Evolutionary conservation across 2,329 filamentous ascomycete species (phyloP), one percentile per base, ranked within the genome.

Genomic region (Aplosporella prunicola): DNA sequence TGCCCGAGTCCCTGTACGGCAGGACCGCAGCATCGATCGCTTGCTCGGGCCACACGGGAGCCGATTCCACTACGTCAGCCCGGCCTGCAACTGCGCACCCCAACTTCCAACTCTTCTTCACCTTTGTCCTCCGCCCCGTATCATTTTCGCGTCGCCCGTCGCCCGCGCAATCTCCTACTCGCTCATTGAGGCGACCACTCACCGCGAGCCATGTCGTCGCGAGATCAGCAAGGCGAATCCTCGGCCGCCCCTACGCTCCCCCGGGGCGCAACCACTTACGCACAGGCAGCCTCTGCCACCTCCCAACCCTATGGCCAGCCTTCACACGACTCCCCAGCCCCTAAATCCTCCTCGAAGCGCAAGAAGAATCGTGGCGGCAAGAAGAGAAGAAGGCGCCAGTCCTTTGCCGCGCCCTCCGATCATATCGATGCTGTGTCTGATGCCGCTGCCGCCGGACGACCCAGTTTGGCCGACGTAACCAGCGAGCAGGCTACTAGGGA

Each of bases 331-430:
- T n/a, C 16, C 9, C 18, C 27, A 20, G 20, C 30, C 7, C 15
- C 35, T 7, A 15, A 5, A 6, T 43, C 42, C 9, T 37, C 48
- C 2, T 46, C 50, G 50, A 78, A 79, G 66, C 83, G 85, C 55
- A 82, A 80, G 54, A 80, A 78, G 49, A 80, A 86, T 57, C 76
- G 83, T 29, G 79, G 76, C 20, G 81, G 82, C 24, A 88, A 80
- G 69, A 87, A 86, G 64, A 82, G 82, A 60, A 77, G 76, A 42
- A 75, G 86, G 45, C 75, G 83, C 44, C 84, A 84, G 64, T 93
- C 86, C 7, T 94, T 94, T 54, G 80, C 82, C 16, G 68, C 72
- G 9, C 46, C 49, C 7, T 64, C 75, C 15, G 78, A 80, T 40
- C 77, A 80, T 14, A 63, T 58, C 31, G 64, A 63, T 38, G 63